These are phyloP conservation scores for Candida coleopterorum DNA, from an alignment of 805 yeast species.

Conservation along the genomic window DNA sequence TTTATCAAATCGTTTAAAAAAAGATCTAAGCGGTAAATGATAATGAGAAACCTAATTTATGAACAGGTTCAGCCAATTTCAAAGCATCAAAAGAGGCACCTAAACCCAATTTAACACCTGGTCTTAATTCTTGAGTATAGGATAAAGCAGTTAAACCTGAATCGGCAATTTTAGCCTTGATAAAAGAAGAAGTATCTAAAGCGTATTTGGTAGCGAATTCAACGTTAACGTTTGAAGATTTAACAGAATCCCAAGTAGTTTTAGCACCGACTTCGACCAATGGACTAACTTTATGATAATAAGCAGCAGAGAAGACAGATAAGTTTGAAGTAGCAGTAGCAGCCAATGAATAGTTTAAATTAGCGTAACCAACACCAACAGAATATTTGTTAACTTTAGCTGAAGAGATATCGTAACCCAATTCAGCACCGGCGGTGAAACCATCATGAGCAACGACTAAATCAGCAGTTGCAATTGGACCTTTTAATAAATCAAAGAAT, in stretches of 20 bases:
- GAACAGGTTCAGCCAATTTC: slow-evolving; percentile 93
- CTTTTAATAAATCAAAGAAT: slow-evolving; percentile 90
- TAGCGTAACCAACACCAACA: slow-evolving; percentile 88
- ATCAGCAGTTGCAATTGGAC: slow-evolving; percentile 94
- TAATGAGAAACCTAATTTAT: slow-evolving; percentile 94
- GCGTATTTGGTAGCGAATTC: slow-evolving; percentile 95
- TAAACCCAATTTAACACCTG: slow-evolving; percentile 93
- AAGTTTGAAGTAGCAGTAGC: slow-evolving; percentile 82
- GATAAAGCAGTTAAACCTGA: slow-evolving; percentile 91
- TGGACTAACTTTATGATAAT: slow-evolving; percentile 93
- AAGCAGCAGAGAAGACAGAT: slow-evolving; percentile 87
- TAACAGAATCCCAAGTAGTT: slow-evolving; percentile 90
- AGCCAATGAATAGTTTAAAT: slow-evolving; percentile 81
- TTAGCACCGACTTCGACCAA: slow-evolving; percentile 95
- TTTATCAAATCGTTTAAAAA: too few species aligned
- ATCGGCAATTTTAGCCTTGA: slow-evolving; percentile 96
- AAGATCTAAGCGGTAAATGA: slow-evolving; percentile 78
- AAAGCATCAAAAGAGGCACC: slow-evolving; percentile 97
- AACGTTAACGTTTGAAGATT: slow-evolving; percentile 76
- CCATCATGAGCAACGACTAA: slow-evolving; percentile 94
- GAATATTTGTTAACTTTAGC: slow-evolving; percentile 94
- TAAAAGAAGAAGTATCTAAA: slow-evolving; percentile 81
- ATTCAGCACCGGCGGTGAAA: slow-evolving; percentile 94
- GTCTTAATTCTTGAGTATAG: slow-evolving; percentile 91
- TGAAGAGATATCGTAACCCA: slow-evolving; percentile 90